Percentiles rank a stretch among this genome's conserved stretches.
Conservation (phyloP, 2,329 filamentous ascomycete species). For the Xylaria sp. region DNA sequence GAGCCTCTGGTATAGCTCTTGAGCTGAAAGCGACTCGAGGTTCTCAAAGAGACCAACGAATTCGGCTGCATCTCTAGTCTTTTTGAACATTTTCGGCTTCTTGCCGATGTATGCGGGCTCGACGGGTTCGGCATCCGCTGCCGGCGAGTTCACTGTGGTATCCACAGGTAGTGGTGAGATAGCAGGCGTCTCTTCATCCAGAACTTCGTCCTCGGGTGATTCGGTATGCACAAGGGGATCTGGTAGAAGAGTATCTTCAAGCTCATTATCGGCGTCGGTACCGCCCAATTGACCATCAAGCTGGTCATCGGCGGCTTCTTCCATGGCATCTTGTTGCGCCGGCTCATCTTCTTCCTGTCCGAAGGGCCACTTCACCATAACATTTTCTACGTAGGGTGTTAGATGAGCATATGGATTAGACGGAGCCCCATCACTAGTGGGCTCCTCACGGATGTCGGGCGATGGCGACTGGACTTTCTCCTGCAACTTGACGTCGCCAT, state of each 20-base stretch:
- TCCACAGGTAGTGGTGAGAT: slow-evolving; percentile 24
- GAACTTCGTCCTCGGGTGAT: slow-evolving; percentile 23
- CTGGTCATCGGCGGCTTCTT: slow-evolving; percentile 15
- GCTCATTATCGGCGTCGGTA: slow-evolving; percentile 13
- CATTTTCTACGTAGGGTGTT: slow-evolving; percentile 29
- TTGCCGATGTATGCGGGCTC: slow-evolving; percentile 13
- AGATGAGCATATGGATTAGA: slow-evolving; percentile 24
- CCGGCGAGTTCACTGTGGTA: slow-evolving; percentile 36
- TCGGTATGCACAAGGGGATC: slow-evolving; percentile 22
- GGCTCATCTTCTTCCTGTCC: slow-evolving; percentile 18
- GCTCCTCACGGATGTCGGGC: not conserved
- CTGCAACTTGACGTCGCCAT: slow-evolving; percentile 29
- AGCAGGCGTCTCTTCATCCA: slow-evolving; percentile 33
- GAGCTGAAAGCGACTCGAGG: slow-evolving; percentile 43
- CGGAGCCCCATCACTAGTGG: slow-evolving; percentile 3
- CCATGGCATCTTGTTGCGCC: slow-evolving; percentile 9
- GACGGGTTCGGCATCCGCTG: slow-evolving; percentile 25
- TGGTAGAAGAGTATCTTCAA: slow-evolving; percentile 26
- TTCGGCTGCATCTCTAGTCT: slow-evolving; percentile 46
- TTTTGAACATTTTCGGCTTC: slow-evolving; percentile 37
- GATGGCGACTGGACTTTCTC: not conserved
- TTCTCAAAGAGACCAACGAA: slow-evolving; percentile 46
- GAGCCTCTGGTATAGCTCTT: slow-evolving; percentile 42
- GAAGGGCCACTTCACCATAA: slow-evolving; percentile 25
- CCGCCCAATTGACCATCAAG: slow-evolving; percentile 8